A percentile compares a stretch with the other conserved stretches of the same genome.
Evolutionary conservation across 208 protist species (phyloP).

Genomic region (Strigomonas galati): DNA sequence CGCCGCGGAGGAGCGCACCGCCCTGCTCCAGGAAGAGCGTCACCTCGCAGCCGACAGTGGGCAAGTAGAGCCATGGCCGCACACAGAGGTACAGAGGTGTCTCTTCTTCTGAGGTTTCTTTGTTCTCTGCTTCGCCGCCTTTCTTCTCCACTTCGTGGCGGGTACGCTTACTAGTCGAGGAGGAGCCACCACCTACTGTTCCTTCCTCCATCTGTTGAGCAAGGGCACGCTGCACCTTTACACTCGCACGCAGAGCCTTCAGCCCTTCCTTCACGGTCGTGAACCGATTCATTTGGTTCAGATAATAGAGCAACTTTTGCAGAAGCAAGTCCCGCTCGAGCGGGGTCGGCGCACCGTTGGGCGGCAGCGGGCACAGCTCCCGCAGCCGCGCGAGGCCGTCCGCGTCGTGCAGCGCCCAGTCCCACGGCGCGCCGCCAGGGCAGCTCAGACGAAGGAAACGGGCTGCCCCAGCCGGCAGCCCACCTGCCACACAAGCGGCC

Average conservation of each 20-base stretch:
- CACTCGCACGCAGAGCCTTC: conserved; percentile 42
- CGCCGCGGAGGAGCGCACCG: conserved; percentile 41
- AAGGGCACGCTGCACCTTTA: conserved; percentile 34
- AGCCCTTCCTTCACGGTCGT: conserved; percentile 41
- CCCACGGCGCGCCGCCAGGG: conserved; percentile 78
- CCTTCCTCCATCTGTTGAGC: background rate
- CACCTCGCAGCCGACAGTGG: conserved; percentile 68
- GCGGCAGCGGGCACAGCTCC: conserved; percentile 51
- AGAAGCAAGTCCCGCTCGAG: conserved; percentile 77
- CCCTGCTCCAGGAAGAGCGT: conserved; percentile 55
- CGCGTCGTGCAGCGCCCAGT: conserved; percentile 48
- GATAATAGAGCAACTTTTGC: conserved; percentile 60
- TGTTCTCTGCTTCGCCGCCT: background rate
- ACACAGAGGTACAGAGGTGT: conserved; percentile 42
- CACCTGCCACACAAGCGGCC: conserved; percentile 7
- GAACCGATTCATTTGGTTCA: conserved; percentile 78
- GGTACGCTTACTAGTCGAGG: no score
- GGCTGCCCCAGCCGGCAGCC: background rate
- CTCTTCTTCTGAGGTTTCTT: no score
- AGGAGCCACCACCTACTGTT: no score
- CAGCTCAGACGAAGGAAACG: conserved; percentile 67
- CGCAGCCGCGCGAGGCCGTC: conserved; percentile 44
- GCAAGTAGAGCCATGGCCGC: conserved; percentile 75
- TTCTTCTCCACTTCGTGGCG: background rate
- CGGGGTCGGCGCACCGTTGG: conserved; percentile 71